These are phyloP conservation scores for Metschnikowia peoriensis DNA, from an alignment of 805 yeast species.

Conservation along the genomic window DNA sequence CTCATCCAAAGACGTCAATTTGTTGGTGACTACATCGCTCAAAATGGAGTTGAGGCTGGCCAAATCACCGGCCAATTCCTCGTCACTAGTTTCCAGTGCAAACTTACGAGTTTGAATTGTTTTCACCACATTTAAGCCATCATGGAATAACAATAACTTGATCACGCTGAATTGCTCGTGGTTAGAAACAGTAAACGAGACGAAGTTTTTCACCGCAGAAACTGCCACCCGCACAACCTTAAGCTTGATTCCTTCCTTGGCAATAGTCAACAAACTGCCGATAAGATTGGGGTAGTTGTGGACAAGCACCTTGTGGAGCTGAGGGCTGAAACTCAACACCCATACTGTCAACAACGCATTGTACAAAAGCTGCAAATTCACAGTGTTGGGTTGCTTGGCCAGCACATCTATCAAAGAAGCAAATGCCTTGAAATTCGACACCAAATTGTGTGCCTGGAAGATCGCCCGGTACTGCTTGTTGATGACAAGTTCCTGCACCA, in stretches of 20 bases:
- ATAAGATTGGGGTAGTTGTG: conserved; percentile 54
- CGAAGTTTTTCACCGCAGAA: conserved; percentile 65
- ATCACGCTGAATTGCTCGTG: conserved; percentile 47
- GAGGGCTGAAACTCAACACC: conserved; percentile 76
- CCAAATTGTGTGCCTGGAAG: conserved; percentile 41
- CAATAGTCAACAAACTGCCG: conserved; percentile 52
- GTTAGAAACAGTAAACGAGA: conserved; percentile 31
- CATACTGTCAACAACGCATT: conserved; percentile 74
- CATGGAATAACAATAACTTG: conserved; percentile 70
- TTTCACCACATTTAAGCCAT: conserved; percentile 66
- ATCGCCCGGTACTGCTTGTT: conserved; percentile 50
- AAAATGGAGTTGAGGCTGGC: conserved; percentile 55
- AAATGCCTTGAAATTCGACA: conserved; percentile 33
- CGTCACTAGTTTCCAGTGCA: conserved; percentile 66
- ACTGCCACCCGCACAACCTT: conserved; percentile 85
- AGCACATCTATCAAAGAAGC: conserved; percentile 28
- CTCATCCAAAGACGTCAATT: conserved; percentile 89
- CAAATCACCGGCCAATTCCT: conserved; percentile 79
- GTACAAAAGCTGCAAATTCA: conserved; percentile 80
- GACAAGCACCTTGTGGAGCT: conserved; percentile 47
- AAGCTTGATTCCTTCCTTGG: conserved; percentile 85
- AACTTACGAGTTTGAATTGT: conserved; percentile 83
- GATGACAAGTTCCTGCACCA: conserved; percentile 59
- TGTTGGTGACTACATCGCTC: conserved; percentile 63
- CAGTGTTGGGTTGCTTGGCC: conserved; percentile 36